phyloP scores from a whole-genome alignment of 2,329 filamentous ascomycete genomes.

The Xylaria sp. region DNA sequence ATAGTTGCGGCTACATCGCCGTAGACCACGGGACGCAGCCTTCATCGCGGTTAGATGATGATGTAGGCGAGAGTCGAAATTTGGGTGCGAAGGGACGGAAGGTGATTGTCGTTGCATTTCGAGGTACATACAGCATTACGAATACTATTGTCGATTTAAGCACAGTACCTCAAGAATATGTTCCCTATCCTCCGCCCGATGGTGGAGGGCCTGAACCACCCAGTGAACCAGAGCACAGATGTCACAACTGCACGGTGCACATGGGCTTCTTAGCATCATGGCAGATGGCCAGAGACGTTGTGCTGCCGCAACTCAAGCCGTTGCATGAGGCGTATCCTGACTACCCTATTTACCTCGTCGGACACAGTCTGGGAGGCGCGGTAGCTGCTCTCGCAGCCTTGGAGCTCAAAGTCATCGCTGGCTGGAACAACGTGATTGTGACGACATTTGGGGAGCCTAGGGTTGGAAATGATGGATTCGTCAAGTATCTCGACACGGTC shows the following conservation, averaged over 20 bases:
- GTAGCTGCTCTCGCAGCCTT: slow-evolving; percentile 85
- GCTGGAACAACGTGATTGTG: slow-evolving; percentile 72
- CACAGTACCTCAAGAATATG: slow-evolving; percentile 85
- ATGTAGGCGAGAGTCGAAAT: slow-evolving; percentile 10
- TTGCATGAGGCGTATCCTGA: slow-evolving; percentile 65
- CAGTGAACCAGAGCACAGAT: slow-evolving; percentile 55
- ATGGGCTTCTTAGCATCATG: slow-evolving; percentile 87
- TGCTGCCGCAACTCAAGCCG: slow-evolving; percentile 68
- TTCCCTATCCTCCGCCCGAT: slow-evolving; percentile 74
- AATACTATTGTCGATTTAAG: slow-evolving; percentile 91
- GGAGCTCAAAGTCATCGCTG: slow-evolving; percentile 73
- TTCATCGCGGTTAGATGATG: slow-evolving; percentile 9
- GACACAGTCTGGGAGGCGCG: slow-evolving; percentile 90
- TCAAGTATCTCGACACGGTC: slow-evolving; percentile 55
- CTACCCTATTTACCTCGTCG: slow-evolving; percentile 78
- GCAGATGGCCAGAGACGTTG: slow-evolving; percentile 69
- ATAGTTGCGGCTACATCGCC: slow-evolving; percentile 92
- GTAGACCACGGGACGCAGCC: slow-evolving; percentile 67
- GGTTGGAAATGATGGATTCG: slow-evolving; percentile 61
- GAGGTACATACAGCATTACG: slow-evolving; percentile 90
- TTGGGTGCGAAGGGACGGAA: slow-evolving; percentile 23
- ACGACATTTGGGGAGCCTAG: slow-evolving; percentile 93
- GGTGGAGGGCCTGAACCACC: slow-evolving; percentile 41
- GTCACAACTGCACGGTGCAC: slow-evolving; percentile 89
- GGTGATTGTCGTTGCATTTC: slow-evolving; percentile 81